Base-by-base conservation (phyloP, 805 yeast genomes). In the Starmera pachycereana region DNA sequence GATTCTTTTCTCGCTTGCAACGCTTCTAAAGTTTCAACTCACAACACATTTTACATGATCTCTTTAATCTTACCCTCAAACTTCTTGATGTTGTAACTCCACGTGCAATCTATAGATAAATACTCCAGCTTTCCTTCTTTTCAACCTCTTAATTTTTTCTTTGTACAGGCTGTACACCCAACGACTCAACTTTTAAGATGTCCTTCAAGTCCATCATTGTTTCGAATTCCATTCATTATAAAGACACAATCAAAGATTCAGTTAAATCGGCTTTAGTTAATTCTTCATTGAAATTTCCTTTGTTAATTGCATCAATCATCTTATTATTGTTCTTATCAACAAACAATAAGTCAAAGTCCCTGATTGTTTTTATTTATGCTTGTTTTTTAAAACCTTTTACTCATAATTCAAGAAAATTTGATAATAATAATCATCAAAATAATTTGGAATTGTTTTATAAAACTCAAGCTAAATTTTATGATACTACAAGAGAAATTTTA, bases 381-480 rank as follows among this genome's bases (percentile, higher is more conserved):
- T 60, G 65, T 37, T 60, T 60, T 40, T 38, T 60, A 29, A 60
- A 58, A 33, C 64, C 65, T 7, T 52, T 60, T 33, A 48, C 54
- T n/a, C 44, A 45, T 6, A 27, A 44, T 4, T 46, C 49, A 10
- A 42, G 51, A 34, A 54, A 53, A 35, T 22, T 22, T 22, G 53
- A 48, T 29, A 53, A 50, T 34, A 41, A 51, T 19, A 49, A 53
- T 40, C 63, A 60, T 40, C 63, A 57, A 40, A 50, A 45, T 35
- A 58, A 59, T 38, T 37, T 60, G 34, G 95, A 85, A 57, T 62
- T 70, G 22, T 84, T 84, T 56, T 84, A 84, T 62, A 73, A 74
- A 51, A 75, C 76, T 36, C 95, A 85, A 60, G 94, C 94, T 9
- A 74, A 72, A 40, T 70, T 85, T 35, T 84, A 84, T 56, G 94